These are phyloP conservation scores for Yamadazyma atmosphaerica DNA, from an alignment of 1,139 yeast species.

Conservation along the genomic window DNA sequence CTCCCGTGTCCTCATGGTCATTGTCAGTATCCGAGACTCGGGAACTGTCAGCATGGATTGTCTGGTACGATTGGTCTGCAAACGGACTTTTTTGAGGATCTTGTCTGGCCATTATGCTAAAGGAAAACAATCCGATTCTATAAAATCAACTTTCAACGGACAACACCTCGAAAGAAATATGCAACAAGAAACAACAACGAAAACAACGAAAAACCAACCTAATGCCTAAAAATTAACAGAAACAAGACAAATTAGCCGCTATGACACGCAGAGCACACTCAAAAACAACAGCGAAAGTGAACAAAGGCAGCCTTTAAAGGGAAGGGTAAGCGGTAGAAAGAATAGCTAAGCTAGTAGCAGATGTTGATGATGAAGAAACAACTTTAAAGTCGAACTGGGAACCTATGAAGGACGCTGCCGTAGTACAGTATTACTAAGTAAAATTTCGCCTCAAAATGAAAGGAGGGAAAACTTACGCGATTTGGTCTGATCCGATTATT, in stretches of 20 bases:
- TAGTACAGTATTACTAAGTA: not conserved
- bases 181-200: not conserved
- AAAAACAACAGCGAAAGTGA: no score
- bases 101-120: not conserved
- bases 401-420: no score
- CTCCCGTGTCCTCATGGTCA: slow-evolving; percentile 7
- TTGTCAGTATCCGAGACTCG: not conserved
- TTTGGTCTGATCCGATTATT: not conserved
- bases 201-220: not conserved
- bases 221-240: not conserved
- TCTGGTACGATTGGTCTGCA: slow-evolving; percentile 15
- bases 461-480: not conserved
- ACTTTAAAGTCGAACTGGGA: no score
- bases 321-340: no score
- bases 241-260: no score
- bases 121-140: not conserved
- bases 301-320: no score
- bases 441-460: not conserved
- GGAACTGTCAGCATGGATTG: slow-evolving; percentile 7
- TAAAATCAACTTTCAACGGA: no score
- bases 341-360: no score
- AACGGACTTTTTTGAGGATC: slow-evolving; percentile 15
- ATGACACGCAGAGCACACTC: no score
- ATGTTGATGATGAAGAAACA: no score
- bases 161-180: no score